Percentiles rank a stretch among this genome's conserved stretches.
Conservation (phyloP, 805 yeast species). For the Yarrowia yakushimensis region DNA sequence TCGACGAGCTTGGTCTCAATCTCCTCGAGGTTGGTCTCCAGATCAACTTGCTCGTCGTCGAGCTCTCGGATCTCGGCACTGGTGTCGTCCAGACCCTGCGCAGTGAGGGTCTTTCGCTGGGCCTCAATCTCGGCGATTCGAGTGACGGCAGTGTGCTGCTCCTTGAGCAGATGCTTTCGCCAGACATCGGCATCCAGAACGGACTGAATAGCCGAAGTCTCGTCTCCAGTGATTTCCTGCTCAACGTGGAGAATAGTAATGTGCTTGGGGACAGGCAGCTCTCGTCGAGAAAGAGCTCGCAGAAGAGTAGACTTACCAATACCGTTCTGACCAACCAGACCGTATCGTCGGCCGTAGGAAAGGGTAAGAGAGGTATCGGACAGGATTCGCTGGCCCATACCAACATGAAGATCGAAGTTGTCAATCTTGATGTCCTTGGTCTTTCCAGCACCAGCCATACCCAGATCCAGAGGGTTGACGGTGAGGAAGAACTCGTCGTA, state of each 20-base stretch:
- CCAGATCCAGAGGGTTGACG: slow-evolving; percentile 90
- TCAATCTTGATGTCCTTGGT: slow-evolving; percentile 96
- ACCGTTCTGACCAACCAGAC: slow-evolving; percentile 98
- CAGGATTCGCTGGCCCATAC: slow-evolving; percentile 89
- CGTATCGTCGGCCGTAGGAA: slow-evolving; percentile 91
- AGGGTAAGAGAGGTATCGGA: slow-evolving; percentile 83
- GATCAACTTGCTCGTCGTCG: slow-evolving; percentile 86
- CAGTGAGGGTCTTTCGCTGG: slow-evolving; percentile 43
- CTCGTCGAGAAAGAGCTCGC: slow-evolving; percentile 90
- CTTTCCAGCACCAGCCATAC: slow-evolving; percentile 57
- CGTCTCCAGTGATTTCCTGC: slow-evolving; percentile 95
- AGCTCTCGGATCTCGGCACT: slow-evolving; percentile 61
- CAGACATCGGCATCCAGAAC: slow-evolving; percentile 99
- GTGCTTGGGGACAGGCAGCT: slow-evolving; percentile 88
- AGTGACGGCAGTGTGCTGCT: slow-evolving; percentile 59
- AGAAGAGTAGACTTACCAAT: slow-evolving; percentile 95
- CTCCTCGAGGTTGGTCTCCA: slow-evolving; percentile 72
- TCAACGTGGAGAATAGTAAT: slow-evolving; percentile 95
- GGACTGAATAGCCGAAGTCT: slow-evolving; percentile 82
- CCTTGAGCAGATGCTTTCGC: slow-evolving; percentile 83
- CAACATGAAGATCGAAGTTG: slow-evolving; percentile 88
- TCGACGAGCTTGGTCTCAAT: slow-evolving; percentile 79
- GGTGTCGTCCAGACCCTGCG: slow-evolving; percentile 30
- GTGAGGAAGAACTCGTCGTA: slow-evolving; percentile 94
- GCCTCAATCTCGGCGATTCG: slow-evolving; percentile 72